A percentile compares a stretch with the other conserved stretches of the same genome.
Conservation (phyloP, 2,329 filamentous ascomycete genomes). For the Calonectria crousiana region DNA sequence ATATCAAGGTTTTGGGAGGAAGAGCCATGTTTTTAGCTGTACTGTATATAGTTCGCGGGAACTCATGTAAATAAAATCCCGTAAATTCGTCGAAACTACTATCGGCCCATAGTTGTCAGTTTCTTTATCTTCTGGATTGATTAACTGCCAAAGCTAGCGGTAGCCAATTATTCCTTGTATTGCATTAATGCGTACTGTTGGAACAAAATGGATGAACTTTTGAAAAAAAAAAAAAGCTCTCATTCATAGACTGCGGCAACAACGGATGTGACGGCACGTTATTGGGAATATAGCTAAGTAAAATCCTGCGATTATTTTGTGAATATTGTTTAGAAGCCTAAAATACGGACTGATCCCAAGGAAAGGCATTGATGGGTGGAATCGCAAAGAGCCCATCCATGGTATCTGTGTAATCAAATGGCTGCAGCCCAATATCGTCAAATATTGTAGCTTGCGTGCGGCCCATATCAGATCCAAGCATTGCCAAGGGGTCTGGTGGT, state of each 20-base stretch:
- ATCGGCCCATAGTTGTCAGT: background rate
- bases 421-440: constrained; percentile 25
- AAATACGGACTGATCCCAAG: constrained; percentile 23
- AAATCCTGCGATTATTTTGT: background rate
- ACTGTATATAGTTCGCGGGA: background rate
- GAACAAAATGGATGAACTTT: background rate
- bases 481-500: constrained; percentile 14
- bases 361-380: constrained; percentile 13
- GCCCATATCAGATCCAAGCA: constrained; percentile 13
- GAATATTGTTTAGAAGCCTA: background rate
- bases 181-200: too few relatives aligned
- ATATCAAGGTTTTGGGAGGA: background rate
- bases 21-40: background rate
- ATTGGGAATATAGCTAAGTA: background rate
- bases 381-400: constrained; percentile 26
- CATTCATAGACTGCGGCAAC: background rate
- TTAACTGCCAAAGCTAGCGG: background rate
- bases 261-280: background rate
- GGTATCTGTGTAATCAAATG: constrained; percentile 24
- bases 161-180: too few relatives aligned
- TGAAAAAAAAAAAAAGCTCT: too few relatives aligned
- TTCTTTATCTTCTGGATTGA: background rate
- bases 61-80: background rate
- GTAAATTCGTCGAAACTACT: background rate
- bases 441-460: constrained; percentile 7